Evolutionary conservation across 371 early-diverging fungal species (phyloP).

Genomic region (Dinochytrium kinnereticum): DNA sequence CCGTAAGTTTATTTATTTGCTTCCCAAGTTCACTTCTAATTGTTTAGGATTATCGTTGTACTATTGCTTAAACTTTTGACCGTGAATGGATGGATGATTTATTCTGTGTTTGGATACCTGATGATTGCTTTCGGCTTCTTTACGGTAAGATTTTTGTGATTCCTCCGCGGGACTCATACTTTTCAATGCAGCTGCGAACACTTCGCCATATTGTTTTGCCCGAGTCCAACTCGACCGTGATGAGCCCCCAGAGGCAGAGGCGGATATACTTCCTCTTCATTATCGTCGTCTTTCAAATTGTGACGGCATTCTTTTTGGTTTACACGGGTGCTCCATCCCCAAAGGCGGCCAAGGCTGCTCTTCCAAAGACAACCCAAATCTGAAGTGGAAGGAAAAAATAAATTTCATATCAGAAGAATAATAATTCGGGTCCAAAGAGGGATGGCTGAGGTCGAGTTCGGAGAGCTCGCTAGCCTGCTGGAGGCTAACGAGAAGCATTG

Average conservation of each 20-base stretch:
- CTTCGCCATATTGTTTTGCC: conserved; percentile 89
- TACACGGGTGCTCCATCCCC: background rate
- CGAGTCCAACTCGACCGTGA: conserved; percentile 72
- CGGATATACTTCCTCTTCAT: conserved; percentile 88
- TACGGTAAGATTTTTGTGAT: conserved; percentile 55
- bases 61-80: conserved; percentile 57
- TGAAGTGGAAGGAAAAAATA: too few species aligned
- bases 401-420: too few species aligned
- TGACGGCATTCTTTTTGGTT: conserved; percentile 76
- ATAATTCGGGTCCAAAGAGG: too few species aligned
- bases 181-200: conserved; percentile 66
- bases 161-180: background rate
- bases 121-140: conserved; percentile 85
- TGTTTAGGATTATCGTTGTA: conserved; percentile 63
- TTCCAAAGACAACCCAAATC: too few species aligned
- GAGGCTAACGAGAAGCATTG: background rate
- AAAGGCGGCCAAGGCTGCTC: background rate
- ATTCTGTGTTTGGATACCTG: conserved; percentile 74
- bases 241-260: conserved; percentile 75
- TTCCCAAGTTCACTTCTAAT: too few species aligned
- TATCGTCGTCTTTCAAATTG: conserved; percentile 80
- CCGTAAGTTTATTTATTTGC: conserved; percentile 53
- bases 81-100: conserved; percentile 56
- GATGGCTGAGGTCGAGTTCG: too few species aligned
- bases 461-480: background rate